A percentile compares a stretch with the other conserved stretches of the same genome.
These are phyloP conservation scores for Lentinula raphanica DNA, from an alignment of 768 basidiomycete genomes.

Conservation along the genomic window DNA sequence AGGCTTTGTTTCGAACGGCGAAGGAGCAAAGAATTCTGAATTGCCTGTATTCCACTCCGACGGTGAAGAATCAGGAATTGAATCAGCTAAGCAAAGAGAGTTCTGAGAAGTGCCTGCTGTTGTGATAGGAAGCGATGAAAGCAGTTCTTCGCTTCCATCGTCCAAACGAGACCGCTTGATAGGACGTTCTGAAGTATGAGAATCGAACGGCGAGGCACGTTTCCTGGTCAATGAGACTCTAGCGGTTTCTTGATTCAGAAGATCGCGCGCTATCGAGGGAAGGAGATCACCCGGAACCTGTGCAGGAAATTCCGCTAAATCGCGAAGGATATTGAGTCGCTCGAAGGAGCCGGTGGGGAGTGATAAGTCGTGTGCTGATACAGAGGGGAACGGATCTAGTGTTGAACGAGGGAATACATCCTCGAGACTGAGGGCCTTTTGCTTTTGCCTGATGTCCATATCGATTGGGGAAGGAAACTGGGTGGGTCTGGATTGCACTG, in stretches of 20 bases:
- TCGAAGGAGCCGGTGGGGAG: neutral
- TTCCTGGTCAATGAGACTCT: neutral
- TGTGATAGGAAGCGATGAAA: too few relatives aligned
- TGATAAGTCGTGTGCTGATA: neutral
- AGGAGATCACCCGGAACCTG: neutral
- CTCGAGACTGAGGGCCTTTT: neutral
- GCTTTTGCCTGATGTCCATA: neutral
- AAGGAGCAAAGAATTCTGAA: neutral
- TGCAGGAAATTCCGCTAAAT: neutral
- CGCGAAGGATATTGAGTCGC: neutral
- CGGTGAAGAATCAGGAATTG: neutral
- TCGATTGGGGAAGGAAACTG: neutral
- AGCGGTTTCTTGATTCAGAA: neutral
- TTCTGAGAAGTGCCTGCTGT: too few relatives aligned
- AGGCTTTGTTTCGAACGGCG: neutral
- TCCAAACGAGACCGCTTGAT: neutral
- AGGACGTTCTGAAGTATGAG: neutral
- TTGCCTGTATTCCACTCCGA: neutral
- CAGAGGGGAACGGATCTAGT: neutral
- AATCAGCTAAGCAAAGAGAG: neutral
- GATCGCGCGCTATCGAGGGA: neutral
- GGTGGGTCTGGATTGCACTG: neutral
- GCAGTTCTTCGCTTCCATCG: too few relatives aligned
- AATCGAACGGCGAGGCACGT: neutral
- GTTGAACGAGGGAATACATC: neutral